These are phyloP conservation scores for Adansonia rubrostipa DNA, from an alignment of 441 rosid species.

Conservation along the genomic window DNA sequence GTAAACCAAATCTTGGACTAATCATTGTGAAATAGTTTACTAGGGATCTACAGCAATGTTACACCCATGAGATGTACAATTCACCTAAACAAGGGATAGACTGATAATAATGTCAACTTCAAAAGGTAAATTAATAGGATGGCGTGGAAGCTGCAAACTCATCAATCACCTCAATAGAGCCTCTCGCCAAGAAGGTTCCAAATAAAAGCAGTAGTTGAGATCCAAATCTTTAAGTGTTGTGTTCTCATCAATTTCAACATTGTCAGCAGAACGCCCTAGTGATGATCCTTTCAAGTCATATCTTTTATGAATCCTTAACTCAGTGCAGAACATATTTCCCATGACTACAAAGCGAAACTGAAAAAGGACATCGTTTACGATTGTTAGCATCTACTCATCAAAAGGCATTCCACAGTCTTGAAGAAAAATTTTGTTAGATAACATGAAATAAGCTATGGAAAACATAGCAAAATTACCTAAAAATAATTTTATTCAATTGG, in stretches of 20 bases:
- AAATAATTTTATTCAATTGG: background rate
- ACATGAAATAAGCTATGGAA: slow-evolving; percentile 12
- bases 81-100: background rate
- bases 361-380: slow-evolving; percentile 38
- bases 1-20: slow-evolving; percentile 9
- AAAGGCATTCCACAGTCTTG: slow-evolving; percentile 8
- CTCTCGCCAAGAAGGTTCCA: slow-evolving; percentile 94
- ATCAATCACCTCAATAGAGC: slow-evolving; percentile 70
- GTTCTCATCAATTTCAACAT: slow-evolving; percentile 93
- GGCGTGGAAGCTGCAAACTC: slow-evolving; percentile 22
- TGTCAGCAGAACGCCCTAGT: slow-evolving; percentile 84
- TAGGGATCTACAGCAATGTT: background rate
- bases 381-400: slow-evolving; percentile 34
- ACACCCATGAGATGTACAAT: background rate
- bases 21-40: background rate
- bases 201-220: slow-evolving; percentile 73
- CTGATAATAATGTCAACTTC: slow-evolving; percentile 15
- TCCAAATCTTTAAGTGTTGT: slow-evolving; percentile 97
- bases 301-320: slow-evolving; percentile 90
- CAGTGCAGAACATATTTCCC: slow-evolving; percentile 99
- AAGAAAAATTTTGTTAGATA: slow-evolving; percentile 20
- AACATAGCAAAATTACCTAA: slow-evolving; percentile 1
- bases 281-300: slow-evolving; percentile 97
- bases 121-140: background rate
- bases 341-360: slow-evolving; percentile 99